Base-by-base conservation (phyloP, 2,329 filamentous ascomycete genomes). In the Phialophora verrucosa region DNA sequence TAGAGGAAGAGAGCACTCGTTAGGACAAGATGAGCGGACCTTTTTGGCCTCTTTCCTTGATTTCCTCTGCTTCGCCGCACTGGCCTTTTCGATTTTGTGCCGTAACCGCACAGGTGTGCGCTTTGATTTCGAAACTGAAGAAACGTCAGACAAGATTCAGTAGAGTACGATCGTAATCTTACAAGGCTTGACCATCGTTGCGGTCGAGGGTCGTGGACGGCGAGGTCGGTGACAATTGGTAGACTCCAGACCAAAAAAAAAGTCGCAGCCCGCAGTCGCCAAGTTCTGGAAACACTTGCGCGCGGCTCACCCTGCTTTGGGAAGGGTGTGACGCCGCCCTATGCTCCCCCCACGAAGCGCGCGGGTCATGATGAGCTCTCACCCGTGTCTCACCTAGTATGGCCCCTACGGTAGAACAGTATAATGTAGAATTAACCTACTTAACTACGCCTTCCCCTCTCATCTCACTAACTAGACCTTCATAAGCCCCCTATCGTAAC, bases 51-150 rank as follows among this genome's bases (percentile, higher is more conserved):
- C 84, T 84, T 97, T 98, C 76, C 89, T 90, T 69, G 88, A 83
- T 81, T 99, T 99, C 77, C 89, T 88, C 81, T 97, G 92, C 84
- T 99, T 99, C 69, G 91, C 89, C 50, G 87, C 87, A 61, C 93
- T 92, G 25, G 91, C 90, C 82, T 99, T 99, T 78, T 97, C 88
- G 80, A 99, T 98, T 82, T 96, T 97, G 83, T 97, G 90, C 72
- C 94, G 89, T 75, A 99, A 86, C 67, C 95, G 92, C 75, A 94
- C 91, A 53, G 94, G 88, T 73, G 87, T 88, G 79, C 95, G 90
- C 87, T 99, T 99, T 63, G 94, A 98, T 82, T 90, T 93, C 76
- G 94, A 95, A 81, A 97, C 93, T 97, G 74, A 10, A 31, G 29
- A 67, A 14, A 20, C 7, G 31, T 69, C 51, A 72, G 60, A 23